Base-by-base conservation (phyloP, 768 basidiomycete genomes). In the Mycena albidolilacea region DNA sequence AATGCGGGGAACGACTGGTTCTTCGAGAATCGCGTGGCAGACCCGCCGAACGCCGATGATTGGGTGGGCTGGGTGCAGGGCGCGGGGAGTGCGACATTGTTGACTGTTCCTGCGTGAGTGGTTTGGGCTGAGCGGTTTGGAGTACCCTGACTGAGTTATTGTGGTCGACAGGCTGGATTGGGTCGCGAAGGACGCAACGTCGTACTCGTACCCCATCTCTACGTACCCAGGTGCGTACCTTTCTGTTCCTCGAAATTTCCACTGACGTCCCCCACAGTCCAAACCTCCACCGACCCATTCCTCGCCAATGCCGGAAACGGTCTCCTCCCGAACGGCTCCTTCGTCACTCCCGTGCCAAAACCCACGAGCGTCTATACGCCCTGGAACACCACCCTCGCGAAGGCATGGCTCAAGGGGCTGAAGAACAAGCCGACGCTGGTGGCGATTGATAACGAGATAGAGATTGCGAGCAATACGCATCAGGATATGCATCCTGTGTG, bases 1-100 rank as follows among this genome's bases (percentile, higher is more conserved):
- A 89, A 89, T 67, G 88, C 88, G 9, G 88, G 87, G 57, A 84
- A 81, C 46, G 88, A 90, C 71, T 90, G 88, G 88, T 90, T 83
- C 77, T 89, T 90, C 60, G 88, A 89, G 77, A 88, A 89, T 71
- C 81, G 87, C 19, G 80, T 69, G 12, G 79, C 79, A 43, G 83
- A 84, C 64, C 78, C 79, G 44, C 82, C 79, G 19, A 79, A 79
- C 69, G 87, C 87, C 19, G 87, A 90, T 75, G 84, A 79, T 52
- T 90, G 88, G 88, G 65, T 87, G 58, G 86, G 80, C 5, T 88
- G 86, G 87, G 86, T 88, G 44, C 69, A 80, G n/a, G 85, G 74
- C 19, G 87, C 87, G 58, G 87, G 87, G 41, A 77, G 82, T 23
- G 79, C 30, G 81, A 7, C 76, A 17, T 46, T 89, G 71, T 55